These are phyloP conservation scores for Elsinoe australis DNA, from an alignment of 2,329 filamentous ascomycete species.

Conservation along the genomic window DNA sequence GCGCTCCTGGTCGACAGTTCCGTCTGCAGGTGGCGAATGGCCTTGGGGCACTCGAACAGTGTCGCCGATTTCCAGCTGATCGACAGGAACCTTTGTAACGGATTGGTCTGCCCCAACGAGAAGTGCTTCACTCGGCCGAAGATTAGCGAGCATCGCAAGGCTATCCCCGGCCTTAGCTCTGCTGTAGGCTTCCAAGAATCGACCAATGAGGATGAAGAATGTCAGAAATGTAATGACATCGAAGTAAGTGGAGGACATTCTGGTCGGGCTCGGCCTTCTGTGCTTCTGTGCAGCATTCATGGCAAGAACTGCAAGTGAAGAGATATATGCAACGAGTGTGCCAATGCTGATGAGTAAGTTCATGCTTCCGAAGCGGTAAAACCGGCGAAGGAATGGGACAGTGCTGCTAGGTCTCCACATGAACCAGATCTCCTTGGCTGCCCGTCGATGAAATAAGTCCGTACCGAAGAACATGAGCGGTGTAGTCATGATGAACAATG, in stretches of 20 bases:
- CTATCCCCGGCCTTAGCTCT: conserved; percentile 86
- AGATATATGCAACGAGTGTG: conserved; percentile 78
- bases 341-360: conserved; percentile 87
- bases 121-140: conserved; percentile 69
- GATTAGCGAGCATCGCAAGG: conserved; percentile 67
- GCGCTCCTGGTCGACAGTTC: conserved; percentile 51
- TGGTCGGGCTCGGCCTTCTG: conserved; percentile 27
- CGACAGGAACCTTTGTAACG: too few species aligned
- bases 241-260: conserved; percentile 54
- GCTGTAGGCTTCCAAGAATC: conserved; percentile 81
- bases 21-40: conserved; percentile 77
- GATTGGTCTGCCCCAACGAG: conserved; percentile 50
- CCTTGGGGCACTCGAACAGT: conserved; percentile 67
- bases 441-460: conserved; percentile 79
- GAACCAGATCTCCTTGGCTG: conserved; percentile 69
- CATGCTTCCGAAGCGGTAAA: conserved; percentile 95
- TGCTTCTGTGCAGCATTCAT: conserved; percentile 47
- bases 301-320: conserved; percentile 69
- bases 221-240: conserved; percentile 90
- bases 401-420: too few species aligned
- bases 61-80: conserved; percentile 50
- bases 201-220: conserved; percentile 68
- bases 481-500: conserved; percentile 74
- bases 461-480: conserved; percentile 82
- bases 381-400: conserved; percentile 63